Base-by-base conservation (phyloP, 805 yeast species). In the Isabelozyma gotoi region DNA sequence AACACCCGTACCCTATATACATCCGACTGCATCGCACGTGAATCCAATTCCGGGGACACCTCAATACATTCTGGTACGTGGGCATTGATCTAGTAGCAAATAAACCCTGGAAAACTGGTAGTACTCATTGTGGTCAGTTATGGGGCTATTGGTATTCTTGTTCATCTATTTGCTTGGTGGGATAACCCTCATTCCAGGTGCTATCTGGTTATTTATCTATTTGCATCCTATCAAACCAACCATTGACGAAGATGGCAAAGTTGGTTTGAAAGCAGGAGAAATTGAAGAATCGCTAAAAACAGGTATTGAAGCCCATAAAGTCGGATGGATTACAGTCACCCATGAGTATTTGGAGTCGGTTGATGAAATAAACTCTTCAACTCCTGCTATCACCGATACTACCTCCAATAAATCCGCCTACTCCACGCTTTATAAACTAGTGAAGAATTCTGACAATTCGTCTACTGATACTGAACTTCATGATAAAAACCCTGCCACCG, bases 281-380 rank as follows among this genome's bases (percentile, higher is more conserved):
- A 55, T 85, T n/a, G 82, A 84, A 44, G 91, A 86, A 52, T 63
- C 65, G 10, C 63, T 67, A 33, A 69, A 73, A n/a, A 60, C 78
- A 0, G 95, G 94, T 3, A 78, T 85, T 1, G 80, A 81, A 19
- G 77, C 88, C 0, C 76, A 64, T 51, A 79, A 76, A 57, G 68
- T 80, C 8, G 96, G 96, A 7, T 88, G 95, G 96, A 65, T 89
- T 2, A 80, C 85, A 2, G 91, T 91, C n/a, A 86, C 96, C 0
- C 82, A 81, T 47, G 92, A 86, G 50, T 87, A 84, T 58, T 39
- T 71, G 33, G 75, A 71, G 40, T 63, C 71, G 3, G 53, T 65
- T 7, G 74, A 67, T 41, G 71, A 68, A 73, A 85, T 65, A 68
- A 74, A 44, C 70, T 77, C 63, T 56, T 48, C 57, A n/a, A 59